A percentile compares a stretch with the other conserved stretches of the same genome.
Evolutionary conservation across 257 asterid species (phyloP).

Genomic region (Catharanthus roseus): DNA sequence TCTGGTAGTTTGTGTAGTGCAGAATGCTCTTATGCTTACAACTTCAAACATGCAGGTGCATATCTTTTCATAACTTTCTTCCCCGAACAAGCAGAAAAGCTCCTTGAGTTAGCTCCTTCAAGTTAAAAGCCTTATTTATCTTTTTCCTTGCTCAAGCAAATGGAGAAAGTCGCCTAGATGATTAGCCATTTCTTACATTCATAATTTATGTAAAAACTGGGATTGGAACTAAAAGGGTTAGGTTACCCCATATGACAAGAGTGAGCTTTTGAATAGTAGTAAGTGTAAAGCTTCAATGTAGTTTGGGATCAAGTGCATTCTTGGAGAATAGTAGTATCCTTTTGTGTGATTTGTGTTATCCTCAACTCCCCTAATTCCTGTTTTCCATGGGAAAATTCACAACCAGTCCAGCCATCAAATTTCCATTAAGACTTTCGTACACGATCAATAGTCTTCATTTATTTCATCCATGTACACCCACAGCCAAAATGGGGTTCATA

Average conservation of each 20-base stretch:
- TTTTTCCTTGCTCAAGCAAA: neutral
- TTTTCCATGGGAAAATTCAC: too few relatives aligned
- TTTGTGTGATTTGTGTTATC: too few relatives aligned
- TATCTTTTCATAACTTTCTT: slow-evolving; percentile 72
- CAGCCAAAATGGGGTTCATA: neutral
- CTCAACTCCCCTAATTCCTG: too few relatives aligned
- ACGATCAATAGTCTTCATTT: neutral
- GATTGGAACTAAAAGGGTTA: too few relatives aligned
- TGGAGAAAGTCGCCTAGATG: neutral
- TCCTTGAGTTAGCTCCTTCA: slow-evolving; percentile 51
- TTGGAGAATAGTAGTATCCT: too few relatives aligned
- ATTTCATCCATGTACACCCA: neutral
- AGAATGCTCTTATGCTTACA: neutral
- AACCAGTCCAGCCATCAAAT: too few relatives aligned
- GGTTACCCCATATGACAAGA: too few relatives aligned
- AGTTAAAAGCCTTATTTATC: slow-evolving; percentile 27
- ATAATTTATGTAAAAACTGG: neutral
- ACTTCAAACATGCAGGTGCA: slow-evolving; percentile 52
- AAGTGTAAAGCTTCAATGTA: too few relatives aligned
- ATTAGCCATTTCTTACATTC: neutral
- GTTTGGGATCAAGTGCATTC: too few relatives aligned
- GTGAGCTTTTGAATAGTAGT: too few relatives aligned
- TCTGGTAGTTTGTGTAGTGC: neutral
- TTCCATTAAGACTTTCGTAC: too few relatives aligned
- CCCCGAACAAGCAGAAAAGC: slow-evolving; percentile 89